These are phyloP conservation scores for Wakefieldia striispora DNA, from an alignment of 768 basidiomycete species.

Conservation along the genomic window DNA sequence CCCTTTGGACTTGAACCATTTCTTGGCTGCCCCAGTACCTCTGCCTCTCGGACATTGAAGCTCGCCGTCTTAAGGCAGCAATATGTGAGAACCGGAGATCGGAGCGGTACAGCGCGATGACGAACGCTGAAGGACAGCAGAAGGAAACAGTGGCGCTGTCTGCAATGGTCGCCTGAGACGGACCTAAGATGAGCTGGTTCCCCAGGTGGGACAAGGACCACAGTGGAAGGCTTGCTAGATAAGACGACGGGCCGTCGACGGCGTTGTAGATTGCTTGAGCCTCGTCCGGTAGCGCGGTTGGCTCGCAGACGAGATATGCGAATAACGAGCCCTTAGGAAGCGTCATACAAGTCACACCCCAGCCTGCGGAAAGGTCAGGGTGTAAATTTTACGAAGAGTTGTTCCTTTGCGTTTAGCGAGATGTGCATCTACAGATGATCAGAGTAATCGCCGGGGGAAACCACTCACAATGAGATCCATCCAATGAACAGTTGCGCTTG, in stretches of 20 bases:
- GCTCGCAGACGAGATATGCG: constrained; percentile 68
- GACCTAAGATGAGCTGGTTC: constrained; percentile 1
- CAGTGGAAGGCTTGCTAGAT: constrained; percentile 16
- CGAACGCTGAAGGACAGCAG: constrained; percentile 40
- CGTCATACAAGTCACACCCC: constrained; percentile 57
- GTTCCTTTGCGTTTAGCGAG: constrained; percentile 66
- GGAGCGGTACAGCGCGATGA: constrained; percentile 59
- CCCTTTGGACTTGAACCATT: constrained; percentile 31
- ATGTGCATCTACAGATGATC: constrained; percentile 56
- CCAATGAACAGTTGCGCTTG: constrained; percentile 64
- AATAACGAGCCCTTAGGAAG: constrained; percentile 64
- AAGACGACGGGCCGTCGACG: too few species aligned
- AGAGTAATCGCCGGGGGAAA: not conserved
- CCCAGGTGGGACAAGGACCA: constrained; percentile 9
- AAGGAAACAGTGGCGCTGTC: constrained; percentile 14
- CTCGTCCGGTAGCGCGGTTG: constrained; percentile 48
- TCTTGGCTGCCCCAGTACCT: constrained; percentile 17
- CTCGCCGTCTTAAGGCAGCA: constrained; percentile 27
- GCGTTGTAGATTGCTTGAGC: constrained; percentile 24
- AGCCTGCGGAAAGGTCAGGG: constrained; percentile 56
- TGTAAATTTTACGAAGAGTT: constrained; percentile 64
- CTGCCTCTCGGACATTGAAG: constrained; percentile 15
- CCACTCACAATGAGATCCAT: constrained; percentile 63
- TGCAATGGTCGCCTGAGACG: constrained; percentile 3
- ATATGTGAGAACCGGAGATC: constrained; percentile 55